Percentiles rank a stretch among this genome's conserved stretches.
Conservation (phyloP, 176 grass and related monocot genomes). For the Carex kokanica region DNA sequence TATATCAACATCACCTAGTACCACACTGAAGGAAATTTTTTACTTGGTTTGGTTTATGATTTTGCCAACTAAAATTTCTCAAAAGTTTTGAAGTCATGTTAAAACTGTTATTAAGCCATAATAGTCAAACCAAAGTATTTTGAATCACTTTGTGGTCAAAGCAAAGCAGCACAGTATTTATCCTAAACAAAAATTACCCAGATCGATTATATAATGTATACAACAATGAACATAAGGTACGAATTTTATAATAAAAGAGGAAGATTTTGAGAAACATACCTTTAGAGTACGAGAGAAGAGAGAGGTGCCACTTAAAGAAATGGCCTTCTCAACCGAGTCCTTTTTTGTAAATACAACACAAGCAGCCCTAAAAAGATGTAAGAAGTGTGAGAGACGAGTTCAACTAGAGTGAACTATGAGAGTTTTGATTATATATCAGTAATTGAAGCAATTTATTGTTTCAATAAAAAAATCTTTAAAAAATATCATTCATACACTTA, state of each 20-base stretch:
- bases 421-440: background rate
- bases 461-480: no score
- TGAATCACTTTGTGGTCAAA: background rate
- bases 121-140: background rate
- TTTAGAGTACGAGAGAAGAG: slow-evolving; percentile 69
- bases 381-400: slow-evolving; percentile 12
- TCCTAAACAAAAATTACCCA: background rate
- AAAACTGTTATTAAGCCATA: background rate
- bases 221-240: background rate
- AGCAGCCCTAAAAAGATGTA: slow-evolving; percentile 43
- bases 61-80: slow-evolving; percentile 16
- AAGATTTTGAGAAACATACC: slow-evolving; percentile 34
- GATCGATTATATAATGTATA: background rate
- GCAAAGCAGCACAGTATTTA: background rate
- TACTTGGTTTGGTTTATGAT: background rate
- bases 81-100: background rate
- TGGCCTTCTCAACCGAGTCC: slow-evolving; percentile 62
- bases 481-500: slow-evolving; percentile 16
- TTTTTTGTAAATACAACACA: slow-evolving; percentile 62
- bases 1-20: background rate
- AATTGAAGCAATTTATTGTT: background rate
- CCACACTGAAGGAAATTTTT: background rate
- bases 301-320: slow-evolving; percentile 69
- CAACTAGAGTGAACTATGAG: background rate
- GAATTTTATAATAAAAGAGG: background rate